Evolutionary conservation across 2,329 filamentous ascomycete genomes (phyloP).

Genomic region (Neocucurbitaria cava): DNA sequence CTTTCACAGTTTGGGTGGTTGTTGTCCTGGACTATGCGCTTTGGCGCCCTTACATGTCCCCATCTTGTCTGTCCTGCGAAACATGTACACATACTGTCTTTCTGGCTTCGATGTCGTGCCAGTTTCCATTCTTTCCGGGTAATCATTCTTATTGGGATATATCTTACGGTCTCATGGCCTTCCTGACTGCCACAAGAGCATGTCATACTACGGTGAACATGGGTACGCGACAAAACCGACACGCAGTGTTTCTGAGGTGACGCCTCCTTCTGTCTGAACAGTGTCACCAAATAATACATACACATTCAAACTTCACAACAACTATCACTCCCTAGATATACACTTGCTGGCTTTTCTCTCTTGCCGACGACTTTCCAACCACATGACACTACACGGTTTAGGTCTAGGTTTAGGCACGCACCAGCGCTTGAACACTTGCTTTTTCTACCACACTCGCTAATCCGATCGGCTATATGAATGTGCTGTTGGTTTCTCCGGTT

Average conservation of each 20-base stretch:
- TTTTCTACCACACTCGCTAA: neutral
- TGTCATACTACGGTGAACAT: neutral
- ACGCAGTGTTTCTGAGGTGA: neutral
- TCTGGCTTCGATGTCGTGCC: neutral
- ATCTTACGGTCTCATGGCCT: neutral
- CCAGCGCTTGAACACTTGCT: neutral
- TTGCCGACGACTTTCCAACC: neutral
- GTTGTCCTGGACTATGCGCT: neutral
- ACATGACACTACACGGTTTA: neutral
- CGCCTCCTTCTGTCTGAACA: neutral
- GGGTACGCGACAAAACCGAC: neutral
- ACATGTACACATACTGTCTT: constrained; percentile 2
- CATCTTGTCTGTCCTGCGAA: neutral
- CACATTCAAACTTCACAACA: neutral
- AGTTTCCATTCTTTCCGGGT: neutral
- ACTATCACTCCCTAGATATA: neutral
- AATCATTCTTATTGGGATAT: too few species aligned
- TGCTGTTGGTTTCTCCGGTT: neutral
- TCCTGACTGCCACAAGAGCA: neutral
- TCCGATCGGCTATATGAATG: neutral
- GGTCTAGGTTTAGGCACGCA: neutral
- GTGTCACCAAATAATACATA: neutral
- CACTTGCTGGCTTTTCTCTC: neutral
- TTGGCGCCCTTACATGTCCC: neutral
- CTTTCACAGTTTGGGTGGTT: neutral